Evolutionary conservation across 306 rosid genomes (phyloP).

Genomic region (Pachyrhizus erosus): DNA sequence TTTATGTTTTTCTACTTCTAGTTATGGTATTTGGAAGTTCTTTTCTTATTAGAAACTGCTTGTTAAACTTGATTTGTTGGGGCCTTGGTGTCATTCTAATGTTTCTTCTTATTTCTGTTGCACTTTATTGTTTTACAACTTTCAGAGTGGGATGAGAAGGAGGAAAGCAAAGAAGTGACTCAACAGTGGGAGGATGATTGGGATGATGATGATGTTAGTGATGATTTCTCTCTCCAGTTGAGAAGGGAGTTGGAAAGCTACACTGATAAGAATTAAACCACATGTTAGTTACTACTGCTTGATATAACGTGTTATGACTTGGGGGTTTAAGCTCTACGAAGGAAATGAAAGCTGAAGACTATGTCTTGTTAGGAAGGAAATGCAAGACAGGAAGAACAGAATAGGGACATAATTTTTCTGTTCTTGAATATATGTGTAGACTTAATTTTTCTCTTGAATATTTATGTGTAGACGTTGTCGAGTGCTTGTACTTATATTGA

Average conservation of each 20-base stretch:
- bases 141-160: constrained; percentile 80
- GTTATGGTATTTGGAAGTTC: constrained; percentile 6
- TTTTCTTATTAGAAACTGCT: background rate
- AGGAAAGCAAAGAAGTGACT: constrained; percentile 78
- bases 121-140: constrained; percentile 29
- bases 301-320: background rate
- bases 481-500: constrained; percentile 19
- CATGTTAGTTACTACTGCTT: background rate
- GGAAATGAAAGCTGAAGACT: background rate
- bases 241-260: constrained; percentile 84
- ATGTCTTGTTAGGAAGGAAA: constrained; percentile 23
- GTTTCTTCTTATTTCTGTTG: constrained; percentile 32
- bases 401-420: constrained; percentile 11
- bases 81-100: background rate
- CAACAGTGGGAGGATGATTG: constrained; percentile 99
- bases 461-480: constrained; percentile 11
- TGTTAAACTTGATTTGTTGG: constrained; percentile 16
- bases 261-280: constrained; percentile 51
- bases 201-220: constrained; percentile 95
- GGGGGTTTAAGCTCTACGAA: background rate
- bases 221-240: constrained; percentile 91
- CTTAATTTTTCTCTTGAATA: too few species aligned
- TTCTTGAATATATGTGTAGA: constrained; percentile 6
- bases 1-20: background rate
- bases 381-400: background rate